Base-by-base conservation (phyloP, 179 eudicot genomes). In the Drosera spatulata region DNA sequence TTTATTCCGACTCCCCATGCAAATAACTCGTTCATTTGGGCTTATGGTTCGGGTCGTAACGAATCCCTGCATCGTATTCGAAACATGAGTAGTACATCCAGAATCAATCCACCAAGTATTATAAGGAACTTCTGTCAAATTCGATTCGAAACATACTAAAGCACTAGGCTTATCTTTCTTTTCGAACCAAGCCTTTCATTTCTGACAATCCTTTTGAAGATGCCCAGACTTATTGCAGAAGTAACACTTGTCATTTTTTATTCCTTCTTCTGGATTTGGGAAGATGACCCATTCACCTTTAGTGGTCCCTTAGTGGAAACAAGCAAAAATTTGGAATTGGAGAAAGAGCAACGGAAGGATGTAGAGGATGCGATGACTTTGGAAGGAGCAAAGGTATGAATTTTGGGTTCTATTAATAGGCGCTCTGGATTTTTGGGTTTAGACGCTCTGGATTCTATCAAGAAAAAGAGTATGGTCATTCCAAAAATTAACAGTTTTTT, bases 81-180 rank as follows among this genome's bases (percentile, higher is more conserved):
- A 42, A 3, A 42, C 45, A 42, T 42, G 45, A 42, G 45, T 42
- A 42, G 45, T 63, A 62, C 59, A 53, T 22, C 1, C 45, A 43
- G 6, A 43, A 43, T 50, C 3, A 60, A 60, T 39, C 50, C 40
- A 33, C 52, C 33, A 45, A 60, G 53, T 45, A 60, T 12, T 7
- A 47, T 22, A 4, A 60, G 39, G 10, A 54, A 54, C 1, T 11
- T 54, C 57, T 13, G 10, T 13, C 14, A 45, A 47, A 22, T 47
- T 60, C 6, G 53, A 60, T 60, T 60, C 40, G 39, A 60, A 60
- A 22, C 52, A 60, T 47, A 14, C 51, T 13, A 13, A 45, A 43
- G 0, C 2, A 0, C 8, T 43, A 43, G 8, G 8, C 8, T 4
- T 43, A 43, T 2, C 45, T 43, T 54, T 54, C 38, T 54, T 54